Base-by-base conservation (phyloP, 306 rosid genomes). In the Morella rubra region DNA sequence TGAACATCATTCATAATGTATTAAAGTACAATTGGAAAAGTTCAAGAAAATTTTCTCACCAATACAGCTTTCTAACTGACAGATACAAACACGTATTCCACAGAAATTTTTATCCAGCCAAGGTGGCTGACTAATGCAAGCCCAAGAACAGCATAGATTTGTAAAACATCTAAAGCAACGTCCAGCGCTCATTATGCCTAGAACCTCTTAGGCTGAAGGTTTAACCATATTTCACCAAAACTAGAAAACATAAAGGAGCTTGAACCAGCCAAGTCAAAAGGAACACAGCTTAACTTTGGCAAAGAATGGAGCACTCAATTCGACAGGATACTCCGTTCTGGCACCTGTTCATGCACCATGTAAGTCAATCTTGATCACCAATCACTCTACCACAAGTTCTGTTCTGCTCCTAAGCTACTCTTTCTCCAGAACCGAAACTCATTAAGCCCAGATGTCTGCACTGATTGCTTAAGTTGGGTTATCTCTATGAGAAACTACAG, bases 371-470 rank as follows among this genome's bases (percentile, higher is more conserved):
- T 45, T 45, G 19, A 22, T 49, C n/a, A 50, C 22, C 73, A 13
- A 69, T 47, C 56, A 19, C 14, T 19, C 56, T 61, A 71, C 52
- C 69, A 20, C 16, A 45, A 27, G 14, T 54, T 50, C 76, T 69
- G 60, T 67, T 67, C 24, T 47, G 49, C 37, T 58, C 62, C 52
- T 51, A 50, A 65, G 6, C 22, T 45, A 73, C 62, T 41, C 59
- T 50, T 60, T 20, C 46, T 56, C 52, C 8, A 18, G 72, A 69
- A 68, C 60, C 44, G 46, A 75, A 77, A 75, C 71, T 53, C 64
- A 53, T 32, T 56, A 42, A 67, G 27, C 37, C 74, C 72, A 68
- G 66, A 24, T 18, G 59, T 64, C 52, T 73, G 60, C 47, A 47
- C 49, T 69, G 44, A 58, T 59, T 41, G 64, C 71, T 22, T 13